Evolutionary conservation across 1,284 basidiomycete species (phyloP).

Genomic region (Papiliotrema nemorosa): DNA sequence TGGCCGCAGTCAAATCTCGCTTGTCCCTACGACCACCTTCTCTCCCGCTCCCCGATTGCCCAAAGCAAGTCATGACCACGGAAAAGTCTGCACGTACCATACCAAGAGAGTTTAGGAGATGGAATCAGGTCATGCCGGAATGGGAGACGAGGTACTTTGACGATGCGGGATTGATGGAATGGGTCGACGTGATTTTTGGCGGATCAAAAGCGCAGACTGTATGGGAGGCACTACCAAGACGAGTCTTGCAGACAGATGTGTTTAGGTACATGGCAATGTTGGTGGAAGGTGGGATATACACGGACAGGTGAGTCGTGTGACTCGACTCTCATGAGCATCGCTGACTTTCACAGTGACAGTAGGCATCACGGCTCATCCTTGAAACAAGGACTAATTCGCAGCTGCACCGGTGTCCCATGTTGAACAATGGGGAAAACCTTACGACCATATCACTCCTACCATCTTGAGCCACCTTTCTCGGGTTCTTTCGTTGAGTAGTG

Average conservation of each 20-base stretch:
- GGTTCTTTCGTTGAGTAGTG: conserved; percentile 20
- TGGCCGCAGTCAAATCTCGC: conserved; percentile 20
- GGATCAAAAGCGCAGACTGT: conserved; percentile 24
- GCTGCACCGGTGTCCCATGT: conserved; percentile 35
- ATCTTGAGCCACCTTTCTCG: conserved; percentile 29
- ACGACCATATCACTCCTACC: conserved; percentile 25
- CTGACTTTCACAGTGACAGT: conserved; percentile 5
- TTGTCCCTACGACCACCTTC: conserved; percentile 28
- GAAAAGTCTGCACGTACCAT: conserved; percentile 28
- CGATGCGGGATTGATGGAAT: conserved; percentile 26
- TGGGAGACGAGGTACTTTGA: conserved; percentile 33
- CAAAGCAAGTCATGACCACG: conserved; percentile 34
- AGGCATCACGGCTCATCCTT: neutral
- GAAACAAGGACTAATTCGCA: conserved; percentile 10
- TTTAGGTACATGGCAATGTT: conserved; percentile 34
- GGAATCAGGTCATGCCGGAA: conserved; percentile 36
- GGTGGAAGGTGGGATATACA: conserved; percentile 37
- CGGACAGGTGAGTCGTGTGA: conserved; percentile 22
- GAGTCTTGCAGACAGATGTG: conserved; percentile 36
- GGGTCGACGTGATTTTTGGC: conserved; percentile 32
- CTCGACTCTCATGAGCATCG: neutral
- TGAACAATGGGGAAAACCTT: conserved; percentile 33
- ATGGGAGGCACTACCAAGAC: conserved; percentile 29
- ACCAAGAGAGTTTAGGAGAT: conserved; percentile 29
- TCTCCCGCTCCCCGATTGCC: conserved; percentile 20